Evolutionary conservation across 2,329 filamentous ascomycete species (phyloP), one percentile per base, ranked within the genome.

Genomic region (Aspergillus tamarii): DNA sequence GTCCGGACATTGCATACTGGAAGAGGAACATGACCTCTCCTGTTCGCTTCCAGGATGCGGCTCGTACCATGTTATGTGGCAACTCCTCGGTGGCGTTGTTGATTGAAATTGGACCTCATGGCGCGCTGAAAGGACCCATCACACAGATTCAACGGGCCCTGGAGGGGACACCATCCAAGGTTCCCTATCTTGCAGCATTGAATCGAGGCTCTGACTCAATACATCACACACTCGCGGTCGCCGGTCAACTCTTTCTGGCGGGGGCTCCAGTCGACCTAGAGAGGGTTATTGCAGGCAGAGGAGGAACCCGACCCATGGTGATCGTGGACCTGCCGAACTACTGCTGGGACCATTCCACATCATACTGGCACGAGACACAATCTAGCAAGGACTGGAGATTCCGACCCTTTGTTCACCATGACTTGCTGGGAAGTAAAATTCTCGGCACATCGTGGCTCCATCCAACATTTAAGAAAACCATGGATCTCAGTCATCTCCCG

Each of bases 41-140:
- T 0, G 59, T 61, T 9, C 58, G 45, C 12, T 53, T 54, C 30
- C 23, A 32, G 21, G 53, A 59, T 23, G 43, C 62, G 34, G 48
- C 23, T 30, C 36, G 26, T n/a, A 9, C 30, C 19, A 46, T 61
- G 53, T 32, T 61, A 4, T 21, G 43, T 5, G 14, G 14, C 7
- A 48, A 59, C 28, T 34, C 52, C 4, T 14, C 60, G 2, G 23
- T 26, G 4, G 21, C 55, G 23, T 56, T 59, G 19, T 36, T 62
- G 11, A 36, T 64, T 26, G 63, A 65, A 50, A 52, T 65, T 11
- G 63, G 63, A 2, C 63, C 63, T 26, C 56, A 57, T 54, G 50
- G 54, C 11, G 63, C 63, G 12, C 43, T 65, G 1, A 41, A 53
- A n/a, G 60, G 63, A n/a, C 60, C 63, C 5, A 23, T 65, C 10